Conservation (phyloP, 2,329 filamentous ascomycete species). For the Trichoderma lentiforme region DNA sequence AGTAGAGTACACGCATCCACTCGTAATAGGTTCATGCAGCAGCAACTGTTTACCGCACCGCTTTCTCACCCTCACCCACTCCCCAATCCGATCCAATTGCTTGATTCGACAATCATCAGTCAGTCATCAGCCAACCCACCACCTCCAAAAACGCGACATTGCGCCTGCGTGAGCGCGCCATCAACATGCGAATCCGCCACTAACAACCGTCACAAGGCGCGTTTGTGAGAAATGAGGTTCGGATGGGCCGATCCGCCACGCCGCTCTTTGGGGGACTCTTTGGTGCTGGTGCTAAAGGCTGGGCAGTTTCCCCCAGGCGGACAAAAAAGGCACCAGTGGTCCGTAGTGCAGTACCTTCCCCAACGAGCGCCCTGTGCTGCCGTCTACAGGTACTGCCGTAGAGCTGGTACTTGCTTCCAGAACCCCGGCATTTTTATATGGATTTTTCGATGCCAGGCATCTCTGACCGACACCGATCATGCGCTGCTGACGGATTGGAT, state of each 20-base stretch:
- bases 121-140: background rate
- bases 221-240: conserved; percentile 5
- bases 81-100: background rate
- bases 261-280: background rate
- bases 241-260: conserved; percentile 12
- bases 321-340: background rate
- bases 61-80: background rate
- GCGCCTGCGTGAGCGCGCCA: background rate
- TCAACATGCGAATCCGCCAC: background rate
- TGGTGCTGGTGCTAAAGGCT: background rate
- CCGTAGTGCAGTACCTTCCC: background rate
- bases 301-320: background rate
- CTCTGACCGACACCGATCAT: background rate
- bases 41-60: background rate
- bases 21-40: background rate
- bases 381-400: conserved; percentile 1
- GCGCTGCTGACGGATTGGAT: background rate
- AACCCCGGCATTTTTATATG: background rate
- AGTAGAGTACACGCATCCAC: background rate
- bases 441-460: background rate
- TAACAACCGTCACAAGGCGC: background rate
- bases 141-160: background rate
- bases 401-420: background rate
- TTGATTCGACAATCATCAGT: background rate
- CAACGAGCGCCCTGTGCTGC: conserved; percentile 6